Base-by-base conservation (phyloP, 2,329 filamentous ascomycete genomes). In the Alternaria rosae region DNA sequence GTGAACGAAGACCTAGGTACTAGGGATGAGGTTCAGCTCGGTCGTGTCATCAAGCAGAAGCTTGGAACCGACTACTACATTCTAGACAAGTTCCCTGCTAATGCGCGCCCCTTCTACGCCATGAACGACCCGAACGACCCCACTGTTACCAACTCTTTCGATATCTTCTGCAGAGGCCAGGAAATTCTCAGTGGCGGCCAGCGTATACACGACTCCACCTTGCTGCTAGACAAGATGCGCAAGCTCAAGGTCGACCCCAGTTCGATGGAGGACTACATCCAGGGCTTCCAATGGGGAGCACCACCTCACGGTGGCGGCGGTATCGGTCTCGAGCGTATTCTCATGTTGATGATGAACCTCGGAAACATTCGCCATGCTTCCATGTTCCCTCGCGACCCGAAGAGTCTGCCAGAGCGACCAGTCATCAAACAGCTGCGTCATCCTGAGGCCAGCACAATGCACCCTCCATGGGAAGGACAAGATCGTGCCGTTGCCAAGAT, bases 131-230 rank as follows among this genome's bases (percentile, higher is more conserved):
- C 90, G 2, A 84, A 89, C 15, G 88, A 96, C 72, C 83, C 87
- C 12, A 84, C 86, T 32, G 88, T 89, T 77, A 97, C 94, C 53
- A 97, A 97, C 77, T 97, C 94, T 0, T 97, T 97, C 72, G 94
- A 97, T 77, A 96, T 97, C 60, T 97, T 97, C 81, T 86, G 97
- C 44, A 91, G 94, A 28, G 94, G 94, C 0, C 94, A 97, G 75
- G 94, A 97, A 78, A 95, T 97, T 59, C 89, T 94, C 47, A 94
- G 92, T 1, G 94, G 94, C 70, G 94, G 94, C 8, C 94, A 97
- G 79, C 93, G 94, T 87, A 96, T 97, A 66, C 92, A 97, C 77
- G 89, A 95, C 64, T 86, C 91, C 0, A 81, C 85, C 5, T 86
- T 92, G 75, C 84, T 97, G n/a, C 86, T 90, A 45, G 86, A 90